Conservation (phyloP, 768 basidiomycete species). For the Kwoniella dejecticola region DNA sequence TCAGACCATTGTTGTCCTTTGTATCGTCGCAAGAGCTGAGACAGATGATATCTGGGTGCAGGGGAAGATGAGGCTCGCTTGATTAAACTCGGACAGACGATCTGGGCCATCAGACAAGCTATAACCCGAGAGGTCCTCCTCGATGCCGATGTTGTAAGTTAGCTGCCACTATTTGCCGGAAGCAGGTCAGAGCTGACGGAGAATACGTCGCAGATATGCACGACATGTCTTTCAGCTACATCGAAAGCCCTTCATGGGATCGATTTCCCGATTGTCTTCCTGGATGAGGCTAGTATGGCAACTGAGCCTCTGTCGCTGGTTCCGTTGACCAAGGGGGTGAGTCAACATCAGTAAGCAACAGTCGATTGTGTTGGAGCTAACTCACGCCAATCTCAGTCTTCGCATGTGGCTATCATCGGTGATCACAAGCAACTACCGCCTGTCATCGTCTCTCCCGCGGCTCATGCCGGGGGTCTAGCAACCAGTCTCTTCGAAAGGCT, state of each 20-base stretch:
- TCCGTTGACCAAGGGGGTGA: conserved; percentile 89
- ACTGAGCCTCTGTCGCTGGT: conserved; percentile 90
- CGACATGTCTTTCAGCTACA: conserved; percentile 81
- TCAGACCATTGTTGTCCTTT: no score
- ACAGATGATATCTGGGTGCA: not conserved
- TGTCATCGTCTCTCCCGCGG: conserved; percentile 76
- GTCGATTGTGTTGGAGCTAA: not conserved
- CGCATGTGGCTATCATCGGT: conserved; percentile 85
- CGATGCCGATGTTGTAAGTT: conserved; percentile 50
- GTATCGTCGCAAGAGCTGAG: not conserved
- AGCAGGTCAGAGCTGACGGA: not conserved
- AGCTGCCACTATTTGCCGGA: conserved; percentile 43
- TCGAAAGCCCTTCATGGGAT: conserved; percentile 62
- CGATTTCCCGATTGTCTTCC: conserved; percentile 89
- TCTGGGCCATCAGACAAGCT: conserved; percentile 8
- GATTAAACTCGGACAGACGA: conserved; percentile 8
- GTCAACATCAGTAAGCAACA: conserved; percentile 51
- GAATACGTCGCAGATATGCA: conserved; percentile 60
- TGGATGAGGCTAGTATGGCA: conserved; percentile 96
- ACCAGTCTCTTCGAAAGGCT: conserved; percentile 86
- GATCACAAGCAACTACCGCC: conserved; percentile 96
- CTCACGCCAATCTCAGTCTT: conserved; percentile 61
- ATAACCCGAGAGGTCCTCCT: conserved; percentile 35
- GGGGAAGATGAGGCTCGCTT: conserved; percentile 6
- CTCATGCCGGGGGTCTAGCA: conserved; percentile 70